A percentile compares a stretch with the other conserved stretches of the same genome.
Conservation (phyloP, 805 yeast genomes). For the Saccharomycopsis amapae region DNA sequence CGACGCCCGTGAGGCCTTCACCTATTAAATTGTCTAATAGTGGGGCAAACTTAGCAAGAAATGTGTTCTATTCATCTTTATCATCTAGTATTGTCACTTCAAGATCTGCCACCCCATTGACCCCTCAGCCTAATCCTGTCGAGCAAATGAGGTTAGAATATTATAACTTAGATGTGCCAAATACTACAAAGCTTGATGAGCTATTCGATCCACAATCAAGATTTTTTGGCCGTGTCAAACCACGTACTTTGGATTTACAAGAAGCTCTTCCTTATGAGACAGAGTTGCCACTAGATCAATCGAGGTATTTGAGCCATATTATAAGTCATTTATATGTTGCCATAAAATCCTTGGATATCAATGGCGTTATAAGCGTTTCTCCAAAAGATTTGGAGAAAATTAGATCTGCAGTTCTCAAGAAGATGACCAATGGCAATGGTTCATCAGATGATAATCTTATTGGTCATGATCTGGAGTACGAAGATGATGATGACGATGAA, state of each 20-base stretch:
- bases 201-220: slow-evolving; percentile 33
- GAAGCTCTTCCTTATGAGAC: slow-evolving; percentile 63
- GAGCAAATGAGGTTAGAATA: slow-evolving; percentile 29
- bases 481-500: slow-evolving; percentile 31
- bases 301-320: slow-evolving; percentile 71
- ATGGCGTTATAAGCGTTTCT: slow-evolving; percentile 59
- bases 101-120: slow-evolving; percentile 16
- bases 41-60: too few relatives aligned
- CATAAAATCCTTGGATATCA: slow-evolving; percentile 63
- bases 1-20: too few relatives aligned
- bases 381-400: slow-evolving; percentile 46
- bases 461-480: slow-evolving; percentile 34
- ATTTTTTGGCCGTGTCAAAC: slow-evolving; percentile 33
- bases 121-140: slow-evolving; percentile 18
- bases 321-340: slow-evolving; percentile 75
- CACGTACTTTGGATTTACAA: slow-evolving; percentile 29
- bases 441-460: slow-evolving; percentile 28
- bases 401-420: not conserved
- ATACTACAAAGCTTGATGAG: slow-evolving; percentile 28
- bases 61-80: too few relatives aligned
- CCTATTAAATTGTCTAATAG: too few relatives aligned
- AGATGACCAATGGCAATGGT: not conserved
- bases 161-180: slow-evolving; percentile 48
- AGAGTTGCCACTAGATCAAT: slow-evolving; percentile 62
- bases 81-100: too few relatives aligned